Evolutionary conservation across 2,329 filamentous ascomycete species (phyloP), one percentile per base, ranked within the genome.

Genomic region (Phaeosphaeria sp.): DNA sequence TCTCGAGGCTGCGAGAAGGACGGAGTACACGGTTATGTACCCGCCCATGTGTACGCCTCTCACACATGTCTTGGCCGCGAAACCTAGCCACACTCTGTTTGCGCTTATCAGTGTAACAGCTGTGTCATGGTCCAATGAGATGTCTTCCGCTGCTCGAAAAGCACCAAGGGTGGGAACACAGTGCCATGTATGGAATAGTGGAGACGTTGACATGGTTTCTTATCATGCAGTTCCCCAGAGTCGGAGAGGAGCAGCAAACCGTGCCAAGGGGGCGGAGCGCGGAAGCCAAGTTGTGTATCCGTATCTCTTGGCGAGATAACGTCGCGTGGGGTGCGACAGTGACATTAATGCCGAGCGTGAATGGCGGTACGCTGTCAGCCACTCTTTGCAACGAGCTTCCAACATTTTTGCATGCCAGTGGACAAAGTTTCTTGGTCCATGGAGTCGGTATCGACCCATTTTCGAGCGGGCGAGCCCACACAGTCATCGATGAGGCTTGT

Each of bases 341-440:
- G 5, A 17, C 36, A 51, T 47, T 18, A 41, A 33, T 10, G 56
- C 43, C 20, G 22, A 55, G 21, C 22, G 33, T 30, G 30, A 36
- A 22, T 27, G n/a, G 11, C 33, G 46, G 23, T 4, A 41, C 23
- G 13, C 5, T 15, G n/a, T 51, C 43, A 55, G 11, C 54, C n/a
- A 3, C 9, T 44, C 33, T 54, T 58, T 46, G 59, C 54, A 17
- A 71, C 46, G 1, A 74, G 60, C 3, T 65, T 62, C 75, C 75
- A 77, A 58, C 75, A 77, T 46, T 65, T 68, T 27, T 70, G 70
- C 74, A 77, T 77, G 21, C 75, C 75, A 2, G 74, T 77, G 21
- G 73, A 75, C 23, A 77, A 59, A 25, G 73, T 77, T 54, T 73
- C 69, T 5, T 59, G 33, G n/a, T 69, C 68, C 68, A 77, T 71